Base-by-base conservation (phyloP, 371 early-diverging fungal genomes). In the Mucor sp. region DNA sequence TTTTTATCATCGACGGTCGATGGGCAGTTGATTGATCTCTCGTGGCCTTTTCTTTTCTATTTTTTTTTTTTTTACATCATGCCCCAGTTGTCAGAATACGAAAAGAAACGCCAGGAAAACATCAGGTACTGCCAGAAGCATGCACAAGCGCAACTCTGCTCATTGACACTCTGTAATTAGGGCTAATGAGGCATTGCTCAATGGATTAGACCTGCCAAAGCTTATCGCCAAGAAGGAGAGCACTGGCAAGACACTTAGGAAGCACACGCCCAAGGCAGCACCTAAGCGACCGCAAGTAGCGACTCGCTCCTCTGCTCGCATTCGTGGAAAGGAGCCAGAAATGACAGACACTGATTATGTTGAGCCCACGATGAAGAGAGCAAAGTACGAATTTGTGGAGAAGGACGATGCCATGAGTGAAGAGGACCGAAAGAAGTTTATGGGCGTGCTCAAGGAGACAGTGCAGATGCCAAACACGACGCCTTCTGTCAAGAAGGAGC, bases 111-210 rank as follows among this genome's bases (percentile, higher is more conserved):
- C 25, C 58, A 75, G 44, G 79, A 78, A 39, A 85, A 85, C 50
- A 85, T 85, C 55, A 64, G 69, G 78, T 81, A 84, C 65, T 28
- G 48, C 27, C 23, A 60, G n/a, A 44, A 37, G 53, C n/a, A 4
- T 27, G 6, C 9, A 0, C 12, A 50, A 66, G 21, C 25, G n/a
- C n/a, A 35, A 23, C 28, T 25, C 15, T 0, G 15, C 48, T 28
- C 0, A 63, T 39, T 37, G 21, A 50, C 6, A 12, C 32, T 27
- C 27, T 57, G 41, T 5, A 62, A 39, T 50, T 56, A 56, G 83
- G 67, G 70, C 69, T 30, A 85, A 85, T 68, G 71, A 83, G 56
- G 83, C 74, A 17, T 67, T 83, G 53, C 56, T 83, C n/a, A 62
- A 68, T 30, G 58, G 65, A 35, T 66, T 83, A 5, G 63, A 81